A percentile compares a stretch with the other conserved stretches of the same genome.
These are phyloP conservation scores for Flaveria brownii DNA, from an alignment of 129 eudicot species.

Conservation along the genomic window DNA sequence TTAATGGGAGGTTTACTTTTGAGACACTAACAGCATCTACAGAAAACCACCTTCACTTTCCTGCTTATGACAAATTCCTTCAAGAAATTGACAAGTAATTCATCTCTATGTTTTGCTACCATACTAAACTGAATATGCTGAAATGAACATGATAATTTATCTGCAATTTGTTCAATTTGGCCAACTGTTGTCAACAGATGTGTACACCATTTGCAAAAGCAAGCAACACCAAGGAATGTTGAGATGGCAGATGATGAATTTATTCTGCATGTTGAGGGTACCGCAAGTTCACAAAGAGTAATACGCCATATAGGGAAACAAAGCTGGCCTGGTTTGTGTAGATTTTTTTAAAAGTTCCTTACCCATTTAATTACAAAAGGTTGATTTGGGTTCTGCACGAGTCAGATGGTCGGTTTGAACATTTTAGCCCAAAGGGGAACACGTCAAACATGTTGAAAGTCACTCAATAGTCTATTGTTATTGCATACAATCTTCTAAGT, in stretches of 20 bases:
- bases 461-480: not conserved
- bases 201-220: conserved; percentile 72
- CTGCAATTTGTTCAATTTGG: not conserved
- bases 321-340: conserved; percentile 88
- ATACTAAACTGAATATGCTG: not conserved
- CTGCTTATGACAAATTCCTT: conserved; percentile 73
- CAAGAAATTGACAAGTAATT: conserved; percentile 64
- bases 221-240: conserved; percentile 62
- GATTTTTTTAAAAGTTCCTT: not conserved
- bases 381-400: not conserved
- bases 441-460: not conserved
- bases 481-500: not conserved
- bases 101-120: not conserved
- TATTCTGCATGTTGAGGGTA: conserved; percentile 90
- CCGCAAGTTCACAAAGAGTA: conserved; percentile 75
- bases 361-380: not conserved
- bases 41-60: conserved; percentile 63
- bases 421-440: conserved; percentile 9
- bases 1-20: conserved; percentile 71
- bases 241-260: conserved; percentile 78
- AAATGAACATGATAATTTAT: not conserved
- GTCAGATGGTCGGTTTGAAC: not conserved
- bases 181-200: conserved; percentile 47
- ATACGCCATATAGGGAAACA: conserved; percentile 90
- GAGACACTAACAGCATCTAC: conserved; percentile 80